phyloP scores from a whole-genome alignment of 169 alveolate species.

The Eimeria acervulina region DNA sequence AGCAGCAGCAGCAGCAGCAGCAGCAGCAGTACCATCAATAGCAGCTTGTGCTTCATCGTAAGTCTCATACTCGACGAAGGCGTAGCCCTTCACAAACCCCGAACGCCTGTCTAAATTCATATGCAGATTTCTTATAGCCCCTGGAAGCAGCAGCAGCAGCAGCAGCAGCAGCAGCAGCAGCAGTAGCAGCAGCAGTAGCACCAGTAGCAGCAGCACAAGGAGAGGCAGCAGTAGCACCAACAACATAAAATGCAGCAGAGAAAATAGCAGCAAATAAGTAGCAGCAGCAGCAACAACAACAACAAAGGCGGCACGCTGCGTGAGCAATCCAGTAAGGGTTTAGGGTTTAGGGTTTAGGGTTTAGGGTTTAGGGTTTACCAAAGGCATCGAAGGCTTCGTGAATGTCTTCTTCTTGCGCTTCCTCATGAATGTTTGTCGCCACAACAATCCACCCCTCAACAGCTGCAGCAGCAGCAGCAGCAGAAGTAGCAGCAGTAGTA shows the following conservation, averaged over 20 bases:
- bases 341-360: slow-evolving; percentile 28
- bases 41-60: slow-evolving; percentile 83
- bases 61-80: slow-evolving; percentile 79
- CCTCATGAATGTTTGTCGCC: slow-evolving; percentile 94
- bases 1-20: slow-evolving; percentile 11
- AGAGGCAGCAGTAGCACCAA: too few species aligned
- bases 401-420: slow-evolving; percentile 96
- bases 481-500: background rate
- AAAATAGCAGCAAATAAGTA: too few species aligned
- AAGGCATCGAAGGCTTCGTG: slow-evolving; percentile 93
- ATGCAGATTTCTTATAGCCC: slow-evolving; percentile 93
- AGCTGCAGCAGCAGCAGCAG: slow-evolving; percentile 86
- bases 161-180: slow-evolving; percentile 46
- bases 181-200: background rate
- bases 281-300: too few species aligned
- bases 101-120: slow-evolving; percentile 96
- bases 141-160: background rate
- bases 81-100: slow-evolving; percentile 92
- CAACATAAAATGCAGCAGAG: too few species aligned
- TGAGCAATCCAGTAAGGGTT: too few species aligned
- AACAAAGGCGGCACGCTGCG: too few species aligned
- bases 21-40: slow-evolving; percentile 78
- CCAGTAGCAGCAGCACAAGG: background rate
- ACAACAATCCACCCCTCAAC: slow-evolving; percentile 82
- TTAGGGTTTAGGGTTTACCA: slow-evolving; percentile 88